Base-by-base conservation (phyloP, 1,139 yeast species). In the Wickerhamomyces sp. region DNA sequence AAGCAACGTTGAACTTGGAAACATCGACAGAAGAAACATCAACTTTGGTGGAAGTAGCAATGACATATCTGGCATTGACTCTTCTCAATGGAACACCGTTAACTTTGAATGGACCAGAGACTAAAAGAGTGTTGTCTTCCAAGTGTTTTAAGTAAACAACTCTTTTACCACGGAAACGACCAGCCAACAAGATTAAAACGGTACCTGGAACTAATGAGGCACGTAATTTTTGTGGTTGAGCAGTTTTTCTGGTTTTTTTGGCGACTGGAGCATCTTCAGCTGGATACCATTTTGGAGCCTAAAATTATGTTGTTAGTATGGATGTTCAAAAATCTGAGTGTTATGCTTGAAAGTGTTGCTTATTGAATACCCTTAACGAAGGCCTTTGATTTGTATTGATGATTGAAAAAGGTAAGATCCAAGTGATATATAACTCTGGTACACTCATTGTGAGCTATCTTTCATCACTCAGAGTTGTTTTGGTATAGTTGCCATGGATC, bases 141-240 rank as follows among this genome's bases (percentile, higher is more conserved):
- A 94, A 84, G 77, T 85, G 78, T 87, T 93, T 93, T 73, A 93
- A 85, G 90, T 86, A 88, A 58, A 93, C 98, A 67, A 93, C 99
- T 81, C 99, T 93, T 90, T 93, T 94, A 74, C 99, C 99, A 79
- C 99, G 88, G 96, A 90, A 93, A 79, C 97, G 91, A 74, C 99
- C 99, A 69, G 99, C 98, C 75, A 94, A 84, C 73, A 93, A 81
- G 76, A 93, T 93, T 73, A 93, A 82, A 65, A 93, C 97, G 69
- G 99, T 87, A 75, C 99, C 99, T 75, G 98, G 98, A 63, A 88
- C 95, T 70, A 93, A 81, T 60, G 98, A 87, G 68, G 95, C 82
- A 76, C 98, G 93, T 76, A 93, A 83, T 78, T 88, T 87, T 76
- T 90, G 95, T 71, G 97, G 95, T 75, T 90, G 90, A 65, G 80